Evolutionary conservation across 1,139 yeast species (phyloP).

Genomic region (Candida labiduridarum): DNA sequence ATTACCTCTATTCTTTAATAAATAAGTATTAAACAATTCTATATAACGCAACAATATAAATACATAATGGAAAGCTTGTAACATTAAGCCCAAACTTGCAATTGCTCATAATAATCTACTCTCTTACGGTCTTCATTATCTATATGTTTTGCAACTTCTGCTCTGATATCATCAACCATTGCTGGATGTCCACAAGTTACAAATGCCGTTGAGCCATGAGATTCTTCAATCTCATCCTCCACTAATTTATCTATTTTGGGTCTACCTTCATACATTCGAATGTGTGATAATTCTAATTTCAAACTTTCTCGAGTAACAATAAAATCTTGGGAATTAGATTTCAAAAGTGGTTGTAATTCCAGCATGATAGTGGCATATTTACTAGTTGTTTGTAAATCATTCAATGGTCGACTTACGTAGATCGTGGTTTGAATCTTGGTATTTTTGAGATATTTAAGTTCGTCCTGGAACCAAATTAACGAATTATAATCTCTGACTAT

Average conservation of each 20-base stretch:
- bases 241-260: slow-evolving; percentile 44
- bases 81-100: slow-evolving; percentile 44
- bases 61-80: background rate
- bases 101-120: slow-evolving; percentile 50
- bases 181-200: slow-evolving; percentile 52
- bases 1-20: too few relatives aligned
- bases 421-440: slow-evolving; percentile 37
- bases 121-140: slow-evolving; percentile 32
- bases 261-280: slow-evolving; percentile 49
- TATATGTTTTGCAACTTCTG: slow-evolving; percentile 30
- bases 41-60: background rate
- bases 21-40: background rate
- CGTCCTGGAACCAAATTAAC: slow-evolving; percentile 53
- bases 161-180: slow-evolving; percentile 52
- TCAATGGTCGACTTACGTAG: slow-evolving; percentile 45
- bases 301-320: slow-evolving; percentile 6
- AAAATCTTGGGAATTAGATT: background rate
- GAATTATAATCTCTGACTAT: slow-evolving; percentile 47
- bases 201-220: slow-evolving; percentile 45
- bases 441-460: slow-evolving; percentile 38
- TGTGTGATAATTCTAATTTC: slow-evolving; percentile 24
- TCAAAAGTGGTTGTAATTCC: slow-evolving; percentile 2
- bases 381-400: background rate
- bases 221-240: slow-evolving; percentile 32
- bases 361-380: background rate